A percentile compares a stretch with the other conserved stretches of the same genome.
Conservation (phyloP, 2,329 filamentous ascomycete species). For the Bipolaris cookei region DNA sequence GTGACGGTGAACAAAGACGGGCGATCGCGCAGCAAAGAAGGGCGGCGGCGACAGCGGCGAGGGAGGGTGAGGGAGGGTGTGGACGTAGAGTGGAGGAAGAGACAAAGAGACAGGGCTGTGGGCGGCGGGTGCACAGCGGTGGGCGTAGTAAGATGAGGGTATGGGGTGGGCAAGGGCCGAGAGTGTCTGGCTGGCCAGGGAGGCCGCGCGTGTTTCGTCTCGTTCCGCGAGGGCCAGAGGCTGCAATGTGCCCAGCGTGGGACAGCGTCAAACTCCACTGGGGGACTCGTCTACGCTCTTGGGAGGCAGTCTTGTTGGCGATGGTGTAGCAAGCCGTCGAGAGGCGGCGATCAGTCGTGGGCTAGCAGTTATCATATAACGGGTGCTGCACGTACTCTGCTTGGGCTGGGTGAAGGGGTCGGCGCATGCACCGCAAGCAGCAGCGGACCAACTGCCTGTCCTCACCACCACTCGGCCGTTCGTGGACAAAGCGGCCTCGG, state of each 20-base stretch:
- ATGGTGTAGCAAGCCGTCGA: slow-evolving; percentile 13
- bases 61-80: neutral
- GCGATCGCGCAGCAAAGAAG: neutral
- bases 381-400: too few species aligned
- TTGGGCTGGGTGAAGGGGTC: neutral
- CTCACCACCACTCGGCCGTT: slow-evolving; percentile 4
- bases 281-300: too few species aligned
- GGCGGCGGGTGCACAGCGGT: slow-evolving; percentile 7
- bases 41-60: slow-evolving; percentile 9
- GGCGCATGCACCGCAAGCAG: neutral
- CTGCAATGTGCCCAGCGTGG: slow-evolving; percentile 21
- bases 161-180: slow-evolving; percentile 20
- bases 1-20: slow-evolving; percentile 17
- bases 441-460: neutral
- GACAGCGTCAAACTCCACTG: slow-evolving; percentile 1
- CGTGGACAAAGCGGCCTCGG: slow-evolving; percentile 18
- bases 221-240: slow-evolving; percentile 21
- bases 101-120: slow-evolving; percentile 4
- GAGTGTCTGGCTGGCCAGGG: slow-evolving; percentile 15
- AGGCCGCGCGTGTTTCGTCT: slow-evolving; percentile 30
- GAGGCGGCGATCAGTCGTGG: neutral
- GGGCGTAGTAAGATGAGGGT: slow-evolving; percentile 16
- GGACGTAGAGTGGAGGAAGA: slow-evolving; percentile 2
- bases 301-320: too few species aligned
- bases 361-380: slow-evolving; percentile 1